Evolutionary conservation across 2,329 filamentous ascomycete species (phyloP).

Genomic region (Eutypa lata): DNA sequence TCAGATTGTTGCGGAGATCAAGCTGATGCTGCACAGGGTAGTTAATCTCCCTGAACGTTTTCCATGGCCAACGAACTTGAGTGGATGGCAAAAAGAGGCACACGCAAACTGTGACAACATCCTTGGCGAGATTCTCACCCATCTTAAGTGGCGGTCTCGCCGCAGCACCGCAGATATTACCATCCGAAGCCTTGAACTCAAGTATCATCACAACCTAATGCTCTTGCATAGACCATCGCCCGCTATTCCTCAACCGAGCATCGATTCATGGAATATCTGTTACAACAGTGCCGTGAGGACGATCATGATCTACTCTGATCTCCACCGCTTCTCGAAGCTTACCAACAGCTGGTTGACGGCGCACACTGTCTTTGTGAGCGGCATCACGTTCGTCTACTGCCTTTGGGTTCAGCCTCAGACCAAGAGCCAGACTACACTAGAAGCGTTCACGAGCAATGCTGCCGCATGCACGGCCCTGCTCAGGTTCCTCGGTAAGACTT

Average conservation of each 20-base stretch:
- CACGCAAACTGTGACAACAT: slow-evolving; percentile 14
- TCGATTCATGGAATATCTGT: slow-evolving; percentile 21
- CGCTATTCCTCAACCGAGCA: slow-evolving; percentile 19
- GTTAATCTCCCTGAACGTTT: slow-evolving; percentile 20
- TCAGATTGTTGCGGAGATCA: slow-evolving; percentile 11
- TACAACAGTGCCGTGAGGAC: slow-evolving; percentile 25
- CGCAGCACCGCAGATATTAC: too few relatives aligned
- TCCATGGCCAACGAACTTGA: slow-evolving; percentile 20
- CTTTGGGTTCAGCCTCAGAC: slow-evolving; percentile 15
- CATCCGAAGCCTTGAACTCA: slow-evolving; percentile 29
- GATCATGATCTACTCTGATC: slow-evolving; percentile 23
- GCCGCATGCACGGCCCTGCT: slow-evolving; percentile 17
- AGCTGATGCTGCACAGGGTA: slow-evolving; percentile 14
- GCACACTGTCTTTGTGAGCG: slow-evolving; percentile 28
- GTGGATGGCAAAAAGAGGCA: slow-evolving; percentile 15
- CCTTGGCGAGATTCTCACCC: slow-evolving; percentile 5
- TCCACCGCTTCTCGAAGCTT: slow-evolving; percentile 26
- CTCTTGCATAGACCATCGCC: slow-evolving; percentile 28
- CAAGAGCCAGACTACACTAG: slow-evolving; percentile 1
- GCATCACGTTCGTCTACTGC: slow-evolving; percentile 27
- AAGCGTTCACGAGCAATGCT: slow-evolving; percentile 9
- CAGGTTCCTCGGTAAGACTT: slow-evolving; percentile 17
- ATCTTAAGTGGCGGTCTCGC: too few relatives aligned
- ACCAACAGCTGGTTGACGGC: slow-evolving; percentile 28
- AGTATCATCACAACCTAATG: slow-evolving; percentile 29